Percentiles rank a stretch among this genome's conserved stretches.
Evolutionary conservation across 805 yeast species (phyloP).

Genomic region (Starmera dryadoides): DNA sequence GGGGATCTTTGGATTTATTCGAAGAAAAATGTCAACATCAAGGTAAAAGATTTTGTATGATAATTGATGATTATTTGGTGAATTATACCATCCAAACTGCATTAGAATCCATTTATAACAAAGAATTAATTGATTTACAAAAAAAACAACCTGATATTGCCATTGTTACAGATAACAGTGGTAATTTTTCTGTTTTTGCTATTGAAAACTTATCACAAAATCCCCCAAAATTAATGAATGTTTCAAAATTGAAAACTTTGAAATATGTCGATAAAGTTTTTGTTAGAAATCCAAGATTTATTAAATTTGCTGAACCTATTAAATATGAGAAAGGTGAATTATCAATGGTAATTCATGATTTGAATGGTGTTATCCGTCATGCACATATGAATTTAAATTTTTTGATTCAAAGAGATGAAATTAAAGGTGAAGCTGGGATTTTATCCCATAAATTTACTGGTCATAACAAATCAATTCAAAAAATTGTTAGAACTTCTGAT

Average conservation of each 20-base stretch:
- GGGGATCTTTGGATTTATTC: slow-evolving; percentile 40
- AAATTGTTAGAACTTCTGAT: slow-evolving; percentile 56
- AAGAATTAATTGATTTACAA: slow-evolving; percentile 17
- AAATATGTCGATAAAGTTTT: slow-evolving; percentile 18
- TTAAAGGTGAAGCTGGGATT: slow-evolving; percentile 14
- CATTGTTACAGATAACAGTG: slow-evolving; percentile 32
- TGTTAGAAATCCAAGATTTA: slow-evolving; percentile 23
- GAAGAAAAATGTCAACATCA: slow-evolving; percentile 4
- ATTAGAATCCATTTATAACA: slow-evolving; percentile 7
- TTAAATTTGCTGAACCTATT: slow-evolving; percentile 28
- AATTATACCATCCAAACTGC: slow-evolving; percentile 15
- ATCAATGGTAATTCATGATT: slow-evolving; percentile 39
- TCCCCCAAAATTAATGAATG: slow-evolving; percentile 48
- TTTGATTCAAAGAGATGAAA: slow-evolving; percentile 9
- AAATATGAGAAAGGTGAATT: slow-evolving; percentile 21
- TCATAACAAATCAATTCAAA: slow-evolving; percentile 72
- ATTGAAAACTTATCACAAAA: slow-evolving; percentile 42
- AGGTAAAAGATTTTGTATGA: slow-evolving; percentile 25
- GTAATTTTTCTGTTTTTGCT: slow-evolving; percentile 35
- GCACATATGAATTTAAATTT: slow-evolving; percentile 21
- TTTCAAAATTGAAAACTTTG: slow-evolving; percentile 28
- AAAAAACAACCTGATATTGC: slow-evolving; percentile 33
- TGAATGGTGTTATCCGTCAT: slow-evolving; percentile 29
- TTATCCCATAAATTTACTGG: slow-evolving; percentile 68
- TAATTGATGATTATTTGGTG: slow-evolving; percentile 34